Base-by-base conservation (phyloP, 1,284 basidiomycete genomes). In the Ustilago vetiveriae region DNA sequence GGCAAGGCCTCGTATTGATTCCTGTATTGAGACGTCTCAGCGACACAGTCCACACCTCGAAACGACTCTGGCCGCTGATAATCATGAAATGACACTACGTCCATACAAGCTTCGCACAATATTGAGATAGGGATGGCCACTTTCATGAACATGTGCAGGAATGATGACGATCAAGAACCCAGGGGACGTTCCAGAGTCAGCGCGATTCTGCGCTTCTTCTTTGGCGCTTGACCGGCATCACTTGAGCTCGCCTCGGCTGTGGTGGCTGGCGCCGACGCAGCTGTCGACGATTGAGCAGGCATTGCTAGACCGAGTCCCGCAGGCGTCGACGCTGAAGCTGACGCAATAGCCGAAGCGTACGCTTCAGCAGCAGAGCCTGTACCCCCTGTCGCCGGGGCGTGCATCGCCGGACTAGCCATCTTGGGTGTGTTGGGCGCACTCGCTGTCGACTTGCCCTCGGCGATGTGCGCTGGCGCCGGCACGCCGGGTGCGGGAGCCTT, bases 141-240 rank as follows among this genome's bases (percentile, higher is more conserved):
- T n/a, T n/a, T n/a, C 27, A 13, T 29, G 27, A 29, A 13, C 27
- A 29, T 6, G 27, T 7, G 27, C 7, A 29, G 13, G 13, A 29
- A 13, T 21, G 17, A 19, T 6, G 36, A 37, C 7, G 14, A 54
- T 54, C 50, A 65, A 42, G 62, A 65, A 13, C 62, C 62, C 24
- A 79, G 66, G 3, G 76, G 76, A 9, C 76, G 68, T 50, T 78
- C 71, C 60, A 84, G 87, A 13, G 90, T 93, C 72, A 94, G 85
- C 29, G 88, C 90, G 17, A 94, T 88, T 29, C 92, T 85, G 56
- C 92, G 87, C 83, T 93, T 95, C 85, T 95, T 95, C 87, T 92
- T 95, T 9, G 90, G 89, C 14, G 87, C 88, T 44, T 86, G 86
- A 11, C 14, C 46, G 1, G 56, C 49, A 13, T 46, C 86, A 85